phyloP scores from a whole-genome alignment of 306 rosid species.

The Hippophae rhamnoides region DNA sequence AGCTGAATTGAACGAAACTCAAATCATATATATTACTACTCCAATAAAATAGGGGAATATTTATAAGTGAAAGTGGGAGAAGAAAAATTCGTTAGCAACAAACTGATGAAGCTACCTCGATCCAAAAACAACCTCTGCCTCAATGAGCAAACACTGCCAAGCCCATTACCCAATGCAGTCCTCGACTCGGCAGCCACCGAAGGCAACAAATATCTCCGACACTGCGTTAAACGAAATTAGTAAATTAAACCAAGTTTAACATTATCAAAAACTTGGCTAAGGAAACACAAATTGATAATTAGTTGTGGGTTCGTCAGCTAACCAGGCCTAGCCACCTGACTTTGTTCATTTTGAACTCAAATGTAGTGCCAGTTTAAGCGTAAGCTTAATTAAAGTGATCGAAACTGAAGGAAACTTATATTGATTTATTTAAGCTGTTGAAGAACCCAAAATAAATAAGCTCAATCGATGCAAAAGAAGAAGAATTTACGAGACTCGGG shows the following conservation, averaged over 20 bases:
- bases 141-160: constrained; percentile 21
- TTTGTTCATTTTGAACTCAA: constrained; percentile 37
- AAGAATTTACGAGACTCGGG: too few species aligned
- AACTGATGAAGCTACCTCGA: constrained; percentile 29
- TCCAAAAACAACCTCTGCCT: constrained; percentile 25
- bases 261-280: not conserved
- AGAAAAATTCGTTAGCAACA: not conserved
- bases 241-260: not conserved
- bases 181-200: constrained; percentile 27
- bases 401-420: too few species aligned
- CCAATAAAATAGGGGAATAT: not conserved
- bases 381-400: too few species aligned
- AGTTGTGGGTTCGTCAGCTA: constrained; percentile 6
- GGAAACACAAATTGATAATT: not conserved
- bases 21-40: not conserved
- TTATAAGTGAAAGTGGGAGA: not conserved
- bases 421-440: too few species aligned
- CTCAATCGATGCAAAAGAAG: too few species aligned
- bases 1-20: constrained; percentile 26
- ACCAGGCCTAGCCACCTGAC: constrained; percentile 56
- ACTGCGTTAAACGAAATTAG: constrained; percentile 28
- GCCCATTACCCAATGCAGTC: constrained; percentile 17
- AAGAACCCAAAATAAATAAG: too few species aligned
- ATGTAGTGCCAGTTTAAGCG: not conserved
- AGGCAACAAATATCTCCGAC: constrained; percentile 50